Base-by-base conservation (phyloP, 2,329 filamentous ascomycete genomes). In the Teratosphaeria zuluensis region DNA sequence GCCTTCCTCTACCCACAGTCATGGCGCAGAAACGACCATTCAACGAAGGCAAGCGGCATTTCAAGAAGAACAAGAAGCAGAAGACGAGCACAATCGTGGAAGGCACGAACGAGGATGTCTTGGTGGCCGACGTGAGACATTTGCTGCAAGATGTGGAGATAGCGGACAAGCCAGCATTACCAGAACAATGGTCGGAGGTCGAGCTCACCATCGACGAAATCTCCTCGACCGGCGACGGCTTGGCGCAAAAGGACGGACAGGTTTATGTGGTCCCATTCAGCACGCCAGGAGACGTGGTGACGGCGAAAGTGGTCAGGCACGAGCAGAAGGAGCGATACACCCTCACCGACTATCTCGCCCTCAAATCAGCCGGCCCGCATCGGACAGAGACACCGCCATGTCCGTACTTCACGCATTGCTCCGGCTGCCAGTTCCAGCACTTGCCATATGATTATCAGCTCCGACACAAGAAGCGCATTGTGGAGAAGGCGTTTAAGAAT, bases 341-440 rank as follows among this genome's bases (percentile, higher is more conserved):
- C 24, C 77, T 88, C 55, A 86, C 90, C 65, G 92, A 97, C 75
- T 90, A 95, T 68, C 69, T 97, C 69, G 86, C 86, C 61, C 82
- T 97, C 51, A 76, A 86, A 38, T 83, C 82, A 59, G 85, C 92
- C 0, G 91, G 89, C 0, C 81, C 85, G 1, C 78, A 87, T 57
- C 87, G 94, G 67, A 87, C 96, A 67, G 88, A 94, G 68, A 80
- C 81, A 42, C 84, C 89, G 24, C 81, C 81, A 58, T 99, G 94
- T 77, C 81, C 84, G 66, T 97, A 99, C 78, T 99, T 99, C 70
- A 78, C 84, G 48, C 82, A 80, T 57, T 99, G 94, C 74, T 89
- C 88, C 9, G 94, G 94, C 33, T 99, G 94, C 72, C 94, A 99
- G 75, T 92, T 97, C 73, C 94, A 99, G 77, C 96, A 97, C 90